These are phyloP conservation scores for Agrocybe chaxingu DNA, from an alignment of 768 basidiomycete species.

Conservation along the genomic window DNA sequence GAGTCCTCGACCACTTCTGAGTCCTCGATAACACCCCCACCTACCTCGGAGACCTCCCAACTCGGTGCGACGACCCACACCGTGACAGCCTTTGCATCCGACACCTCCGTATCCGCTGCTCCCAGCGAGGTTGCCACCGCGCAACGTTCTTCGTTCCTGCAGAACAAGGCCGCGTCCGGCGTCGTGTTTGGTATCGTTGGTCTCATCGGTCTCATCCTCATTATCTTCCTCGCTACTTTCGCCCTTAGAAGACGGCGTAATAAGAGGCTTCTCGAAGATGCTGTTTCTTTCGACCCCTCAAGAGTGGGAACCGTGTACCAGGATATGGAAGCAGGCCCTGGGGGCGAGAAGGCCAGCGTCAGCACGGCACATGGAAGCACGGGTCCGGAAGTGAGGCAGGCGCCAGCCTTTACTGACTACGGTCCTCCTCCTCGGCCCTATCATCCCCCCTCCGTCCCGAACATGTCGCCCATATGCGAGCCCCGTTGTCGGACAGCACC, in stretches of 20 bases:
- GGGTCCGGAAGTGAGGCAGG: conserved; percentile 9
- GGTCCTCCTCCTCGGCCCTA: conserved; percentile 13
- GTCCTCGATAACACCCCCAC: not conserved
- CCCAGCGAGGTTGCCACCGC: conserved; percentile 1
- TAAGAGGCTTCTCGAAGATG: conserved; percentile 37
- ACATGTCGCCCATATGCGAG: not conserved
- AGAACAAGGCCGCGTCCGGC: conserved; percentile 64
- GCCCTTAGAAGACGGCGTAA: conserved; percentile 46
- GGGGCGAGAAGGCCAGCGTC: conserved; percentile 24
- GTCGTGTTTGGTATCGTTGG: conserved; percentile 54
- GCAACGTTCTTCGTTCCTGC: conserved; percentile 40
- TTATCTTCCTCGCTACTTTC: conserved; percentile 43
- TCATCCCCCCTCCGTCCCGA: not conserved
- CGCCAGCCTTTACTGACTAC: conserved; percentile 17
- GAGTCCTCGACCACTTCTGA: not conserved
- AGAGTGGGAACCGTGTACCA: conserved; percentile 18
- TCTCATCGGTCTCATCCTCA: conserved; percentile 40
- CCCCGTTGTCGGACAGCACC: conserved; percentile 3
- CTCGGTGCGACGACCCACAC: conserved; percentile 5
- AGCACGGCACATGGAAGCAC: conserved; percentile 24
- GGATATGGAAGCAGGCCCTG: conserved; percentile 15
- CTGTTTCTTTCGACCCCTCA: conserved; percentile 50
- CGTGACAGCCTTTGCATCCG: conserved; percentile 5
- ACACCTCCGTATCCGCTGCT: conserved; percentile 1
- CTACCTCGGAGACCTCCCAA: not conserved